A percentile compares a stretch with the other conserved stretches of the same genome.
These are phyloP conservation scores for Patellaria atrata DNA, from an alignment of 495 filamentous ascomycete genomes.

Conservation along the genomic window DNA sequence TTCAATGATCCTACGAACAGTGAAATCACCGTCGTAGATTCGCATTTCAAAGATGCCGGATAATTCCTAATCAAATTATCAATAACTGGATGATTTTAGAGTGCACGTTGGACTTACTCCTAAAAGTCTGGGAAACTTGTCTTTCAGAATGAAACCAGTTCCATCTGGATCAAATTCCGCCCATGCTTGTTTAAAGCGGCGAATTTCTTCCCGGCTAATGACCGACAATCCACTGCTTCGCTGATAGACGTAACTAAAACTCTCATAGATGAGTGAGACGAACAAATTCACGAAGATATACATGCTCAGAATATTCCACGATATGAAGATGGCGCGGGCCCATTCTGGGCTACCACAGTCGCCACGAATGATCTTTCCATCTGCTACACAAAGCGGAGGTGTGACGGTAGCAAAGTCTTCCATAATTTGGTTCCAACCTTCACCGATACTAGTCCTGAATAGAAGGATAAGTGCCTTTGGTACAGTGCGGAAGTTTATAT, in stretches of 20 bases:
- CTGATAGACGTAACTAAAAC: slow-evolving; percentile 98
- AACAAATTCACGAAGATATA: slow-evolving; percentile 99
- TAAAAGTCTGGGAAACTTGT: slow-evolving; percentile 77
- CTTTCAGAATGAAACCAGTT: slow-evolving; percentile 81
- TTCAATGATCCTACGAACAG: slow-evolving; percentile 68
- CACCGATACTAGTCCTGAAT: slow-evolving; percentile 82
- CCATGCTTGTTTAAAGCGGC: slow-evolving; percentile 97
- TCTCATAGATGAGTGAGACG: slow-evolving; percentile 97
- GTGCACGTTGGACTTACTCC: slow-evolving; percentile 39
- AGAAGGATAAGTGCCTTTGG: slow-evolving; percentile 87
- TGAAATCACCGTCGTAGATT: slow-evolving; percentile 85
- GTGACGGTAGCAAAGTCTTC: slow-evolving; percentile 77
- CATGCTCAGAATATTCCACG: slow-evolving; percentile 99
- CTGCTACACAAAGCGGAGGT: slow-evolving; percentile 60
- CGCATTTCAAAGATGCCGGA: slow-evolving; percentile 94
- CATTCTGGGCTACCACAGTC: slow-evolving; percentile 86
- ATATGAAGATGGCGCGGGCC: slow-evolving; percentile 78
- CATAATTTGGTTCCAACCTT: slow-evolving; percentile 96
- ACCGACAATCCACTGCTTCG: slow-evolving; percentile 72
- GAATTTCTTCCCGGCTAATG: slow-evolving; percentile 80
- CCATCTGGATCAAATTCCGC: slow-evolving; percentile 85
- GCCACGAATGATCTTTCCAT: slow-evolving; percentile 55
- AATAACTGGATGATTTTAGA: slow-evolving; percentile 1
- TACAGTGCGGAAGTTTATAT: slow-evolving; percentile 87
- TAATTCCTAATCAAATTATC: slow-evolving; percentile 42